Percentiles rank a stretch among this genome's conserved stretches.
phyloP scores from a whole-genome alignment of 371 early-diverging fungal species.

The Mucor piriformis region DNA sequence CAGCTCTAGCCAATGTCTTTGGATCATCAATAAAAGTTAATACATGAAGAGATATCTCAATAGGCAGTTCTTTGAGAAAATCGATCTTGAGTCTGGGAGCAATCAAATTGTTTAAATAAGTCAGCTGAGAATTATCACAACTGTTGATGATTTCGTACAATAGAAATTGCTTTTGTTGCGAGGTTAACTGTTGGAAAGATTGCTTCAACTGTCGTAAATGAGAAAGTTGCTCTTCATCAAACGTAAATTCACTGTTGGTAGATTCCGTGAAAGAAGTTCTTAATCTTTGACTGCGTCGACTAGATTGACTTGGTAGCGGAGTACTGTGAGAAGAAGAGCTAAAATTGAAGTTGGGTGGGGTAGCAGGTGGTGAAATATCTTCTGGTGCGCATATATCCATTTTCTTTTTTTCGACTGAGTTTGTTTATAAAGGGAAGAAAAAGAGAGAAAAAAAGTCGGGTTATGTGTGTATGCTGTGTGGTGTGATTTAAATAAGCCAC shows the following conservation, averaged over 20 bases:
- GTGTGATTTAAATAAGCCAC: too few relatives aligned
- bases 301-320: slow-evolving; percentile 22
- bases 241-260: slow-evolving; percentile 16
- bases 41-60: slow-evolving; percentile 75
- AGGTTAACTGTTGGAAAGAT: slow-evolving; percentile 47
- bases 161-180: slow-evolving; percentile 47
- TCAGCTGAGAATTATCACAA: slow-evolving; percentile 61
- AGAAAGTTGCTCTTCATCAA: slow-evolving; percentile 38
- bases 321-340: slow-evolving; percentile 17
- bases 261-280: slow-evolving; percentile 11
- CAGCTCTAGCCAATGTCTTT: slow-evolving; percentile 71
- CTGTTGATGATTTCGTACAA: slow-evolving; percentile 56
- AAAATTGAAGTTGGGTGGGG: slow-evolving; percentile 46
- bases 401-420: neutral
- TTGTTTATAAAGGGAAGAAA: too few relatives aligned
- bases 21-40: slow-evolving; percentile 72
- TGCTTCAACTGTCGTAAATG: slow-evolving; percentile 43
- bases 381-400: slow-evolving; percentile 22
- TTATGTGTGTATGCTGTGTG: too few relatives aligned
- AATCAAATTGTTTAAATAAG: slow-evolving; percentile 58
- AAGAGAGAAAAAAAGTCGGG: too few relatives aligned
- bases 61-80: slow-evolving; percentile 75
- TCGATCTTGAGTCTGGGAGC: slow-evolving; percentile 77
- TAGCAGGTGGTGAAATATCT: slow-evolving; percentile 53
- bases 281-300: slow-evolving; percentile 34